These are phyloP conservation scores for Hypoxylon rubiginosum DNA, from an alignment of 2,329 filamentous ascomycete species.

Conservation along the genomic window DNA sequence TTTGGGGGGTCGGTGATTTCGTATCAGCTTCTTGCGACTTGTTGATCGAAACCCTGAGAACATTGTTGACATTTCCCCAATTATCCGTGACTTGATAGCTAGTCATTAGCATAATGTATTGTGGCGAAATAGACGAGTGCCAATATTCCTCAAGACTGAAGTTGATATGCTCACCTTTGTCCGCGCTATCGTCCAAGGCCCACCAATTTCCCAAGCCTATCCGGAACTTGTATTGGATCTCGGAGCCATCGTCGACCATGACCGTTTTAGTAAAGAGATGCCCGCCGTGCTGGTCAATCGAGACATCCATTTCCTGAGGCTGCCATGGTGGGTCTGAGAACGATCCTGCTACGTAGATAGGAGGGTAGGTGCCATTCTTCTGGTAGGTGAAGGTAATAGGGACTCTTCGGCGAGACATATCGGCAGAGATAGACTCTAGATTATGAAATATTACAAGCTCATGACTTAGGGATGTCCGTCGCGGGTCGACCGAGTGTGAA, in stretches of 20 bases:
- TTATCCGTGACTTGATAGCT: slow-evolving; percentile 56
- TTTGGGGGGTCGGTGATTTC: slow-evolving; percentile 27
- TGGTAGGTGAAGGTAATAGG: slow-evolving; percentile 72
- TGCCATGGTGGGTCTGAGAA: slow-evolving; percentile 78
- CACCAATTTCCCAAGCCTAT: slow-evolving; percentile 77
- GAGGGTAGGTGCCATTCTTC: slow-evolving; percentile 71
- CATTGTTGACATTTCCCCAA: slow-evolving; percentile 64
- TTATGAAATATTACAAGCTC: slow-evolving; percentile 39
- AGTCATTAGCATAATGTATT: slow-evolving; percentile 12
- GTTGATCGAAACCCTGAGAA: slow-evolving; percentile 54
- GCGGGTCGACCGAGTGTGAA: slow-evolving; percentile 28
- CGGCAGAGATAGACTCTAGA: slow-evolving; percentile 30
- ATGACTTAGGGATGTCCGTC: slow-evolving; percentile 34
- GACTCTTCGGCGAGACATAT: slow-evolving; percentile 56
- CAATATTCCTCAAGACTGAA: not conserved
- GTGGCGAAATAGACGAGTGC: not conserved
- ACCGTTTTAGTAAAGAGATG: slow-evolving; percentile 71
- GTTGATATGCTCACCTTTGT: slow-evolving; percentile 63
- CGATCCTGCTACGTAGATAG: slow-evolving; percentile 78
- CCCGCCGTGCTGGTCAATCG: slow-evolving; percentile 64
- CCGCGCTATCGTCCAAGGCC: slow-evolving; percentile 73
- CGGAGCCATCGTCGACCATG: slow-evolving; percentile 66
- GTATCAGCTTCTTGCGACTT: slow-evolving; percentile 33
- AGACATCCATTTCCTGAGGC: slow-evolving; percentile 73
- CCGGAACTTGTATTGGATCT: slow-evolving; percentile 82